These are phyloP conservation scores for Alternaria sp. DNA, from an alignment of 2,329 filamentous ascomycete genomes.

Conservation along the genomic window DNA sequence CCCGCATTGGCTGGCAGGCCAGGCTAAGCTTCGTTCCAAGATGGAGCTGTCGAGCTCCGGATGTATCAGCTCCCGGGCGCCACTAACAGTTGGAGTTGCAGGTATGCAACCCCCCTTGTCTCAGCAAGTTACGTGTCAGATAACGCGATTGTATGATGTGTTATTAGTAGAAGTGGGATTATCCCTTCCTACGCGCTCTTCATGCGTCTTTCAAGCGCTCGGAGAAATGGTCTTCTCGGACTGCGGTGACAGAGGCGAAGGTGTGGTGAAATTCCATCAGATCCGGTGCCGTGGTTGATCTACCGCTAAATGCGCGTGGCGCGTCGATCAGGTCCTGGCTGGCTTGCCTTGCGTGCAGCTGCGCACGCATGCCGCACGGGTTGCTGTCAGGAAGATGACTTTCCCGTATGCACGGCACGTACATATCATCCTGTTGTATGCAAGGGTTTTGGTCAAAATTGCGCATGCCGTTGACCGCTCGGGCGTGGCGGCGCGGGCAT, in stretches of 20 bases:
- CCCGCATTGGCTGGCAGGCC: constrained; percentile 28
- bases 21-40: constrained; percentile 44
- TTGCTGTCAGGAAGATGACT: neutral
- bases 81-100: constrained; percentile 38
- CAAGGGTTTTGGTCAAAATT: neutral
- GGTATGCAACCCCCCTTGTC: constrained; percentile 5
- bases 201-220: too few relatives aligned
- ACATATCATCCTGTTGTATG: neutral
- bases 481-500: neutral
- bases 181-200: neutral
- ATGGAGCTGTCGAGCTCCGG: constrained; percentile 33
- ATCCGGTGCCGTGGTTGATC: constrained; percentile 21
- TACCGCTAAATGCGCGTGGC: constrained; percentile 14
- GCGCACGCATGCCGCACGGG: neutral
- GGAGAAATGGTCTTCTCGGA: neutral
- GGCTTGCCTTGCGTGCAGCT: neutral
- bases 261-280: neutral
- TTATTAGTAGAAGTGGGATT: neutral
- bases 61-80: constrained; percentile 44
- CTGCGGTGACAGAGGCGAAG: neutral
- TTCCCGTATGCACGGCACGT: neutral
- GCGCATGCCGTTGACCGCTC: neutral
- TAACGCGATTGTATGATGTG: neutral
- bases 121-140: constrained; percentile 31
- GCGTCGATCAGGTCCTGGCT: constrained; percentile 14